Conservation (phyloP, 75 land plant genomes). For the Gnetum montanum region DNA sequence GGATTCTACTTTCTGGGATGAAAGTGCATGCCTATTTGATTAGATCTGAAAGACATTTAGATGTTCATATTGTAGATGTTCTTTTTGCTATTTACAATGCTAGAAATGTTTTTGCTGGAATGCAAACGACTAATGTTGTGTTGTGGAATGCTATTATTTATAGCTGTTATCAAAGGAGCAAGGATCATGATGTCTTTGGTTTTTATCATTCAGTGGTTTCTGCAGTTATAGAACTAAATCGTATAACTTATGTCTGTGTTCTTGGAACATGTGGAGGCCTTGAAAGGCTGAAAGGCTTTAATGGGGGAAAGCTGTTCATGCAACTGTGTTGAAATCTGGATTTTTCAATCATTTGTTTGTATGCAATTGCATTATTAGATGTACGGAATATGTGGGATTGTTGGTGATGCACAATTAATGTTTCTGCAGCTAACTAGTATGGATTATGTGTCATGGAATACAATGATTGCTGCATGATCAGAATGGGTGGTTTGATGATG, state of each 20-base stretch:
- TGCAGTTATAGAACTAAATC: constrained; percentile 5
- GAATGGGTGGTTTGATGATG: constrained; percentile 16
- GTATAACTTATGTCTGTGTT: constrained; percentile 24
- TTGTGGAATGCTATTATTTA: no score
- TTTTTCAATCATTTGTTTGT: constrained; percentile 3
- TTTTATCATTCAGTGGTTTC: no score
- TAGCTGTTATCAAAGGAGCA: no score
- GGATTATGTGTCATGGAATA: constrained; percentile 20
- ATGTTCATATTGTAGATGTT: no score
- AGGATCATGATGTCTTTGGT: no score
- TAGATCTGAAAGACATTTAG: no score
- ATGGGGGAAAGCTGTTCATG: constrained; percentile 40
- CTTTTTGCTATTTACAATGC: no score
- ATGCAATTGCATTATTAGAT: constrained; percentile 8
- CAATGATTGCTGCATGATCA: constrained; percentile 28
- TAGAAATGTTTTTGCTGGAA: no score
- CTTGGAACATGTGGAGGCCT: constrained; percentile 24
- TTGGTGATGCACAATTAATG: constrained; percentile 1
- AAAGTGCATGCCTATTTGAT: no score
- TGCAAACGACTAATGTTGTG: no score
- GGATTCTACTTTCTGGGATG: no score
- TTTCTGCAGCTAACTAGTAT: constrained; percentile 8
- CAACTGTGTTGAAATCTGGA: constrained; percentile 6
- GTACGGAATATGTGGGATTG: constrained; percentile 17
- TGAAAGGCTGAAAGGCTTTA: background rate